Percentiles rank a stretch among this genome's conserved stretches.
Conservation (phyloP, 768 basidiomycete genomes). For the Pleurotus pulmonarius region DNA sequence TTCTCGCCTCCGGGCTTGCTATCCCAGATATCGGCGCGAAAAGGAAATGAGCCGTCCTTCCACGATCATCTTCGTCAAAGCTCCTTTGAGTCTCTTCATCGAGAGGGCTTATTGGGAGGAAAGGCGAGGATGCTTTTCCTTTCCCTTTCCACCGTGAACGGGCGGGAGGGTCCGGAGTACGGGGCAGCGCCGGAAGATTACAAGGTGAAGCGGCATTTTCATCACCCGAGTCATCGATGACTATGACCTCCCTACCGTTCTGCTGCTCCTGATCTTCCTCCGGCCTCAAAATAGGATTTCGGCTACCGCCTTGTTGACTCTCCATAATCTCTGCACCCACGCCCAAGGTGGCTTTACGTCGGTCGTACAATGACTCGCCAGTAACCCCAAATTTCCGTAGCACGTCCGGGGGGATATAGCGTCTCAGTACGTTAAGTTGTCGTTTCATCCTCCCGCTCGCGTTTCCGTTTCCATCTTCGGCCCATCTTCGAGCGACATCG, state of each 20-base stretch:
- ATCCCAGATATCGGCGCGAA: conserved; percentile 43
- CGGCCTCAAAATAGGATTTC: background rate
- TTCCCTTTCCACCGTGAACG: conserved; percentile 12
- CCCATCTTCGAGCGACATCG: conserved; percentile 51
- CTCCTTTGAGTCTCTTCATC: conserved; percentile 28
- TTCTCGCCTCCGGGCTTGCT: background rate
- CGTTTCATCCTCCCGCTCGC: conserved; percentile 24
- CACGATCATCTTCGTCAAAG: conserved; percentile 46
- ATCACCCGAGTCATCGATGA: conserved; percentile 7
- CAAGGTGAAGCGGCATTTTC: background rate
- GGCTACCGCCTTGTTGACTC: background rate
- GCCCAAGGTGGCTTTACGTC: background rate
- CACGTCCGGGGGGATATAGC: conserved; percentile 33
- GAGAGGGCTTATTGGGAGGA: conserved; percentile 17
- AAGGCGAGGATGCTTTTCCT: conserved; percentile 12
- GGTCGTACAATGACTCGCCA: conserved; percentile 13
- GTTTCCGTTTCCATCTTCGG: conserved; percentile 32
- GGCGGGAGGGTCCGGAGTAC: background rate
- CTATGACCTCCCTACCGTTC: conserved; percentile 11
- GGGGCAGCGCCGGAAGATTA: background rate
- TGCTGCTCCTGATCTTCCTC: conserved; percentile 1
- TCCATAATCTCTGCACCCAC: background rate
- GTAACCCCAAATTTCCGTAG: conserved; percentile 18
- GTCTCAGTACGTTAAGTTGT: conserved; percentile 41
- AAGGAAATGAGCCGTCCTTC: conserved; percentile 50